Conservation (phyloP, 805 yeast genomes). For the Lipomyces yamadae region DNA sequence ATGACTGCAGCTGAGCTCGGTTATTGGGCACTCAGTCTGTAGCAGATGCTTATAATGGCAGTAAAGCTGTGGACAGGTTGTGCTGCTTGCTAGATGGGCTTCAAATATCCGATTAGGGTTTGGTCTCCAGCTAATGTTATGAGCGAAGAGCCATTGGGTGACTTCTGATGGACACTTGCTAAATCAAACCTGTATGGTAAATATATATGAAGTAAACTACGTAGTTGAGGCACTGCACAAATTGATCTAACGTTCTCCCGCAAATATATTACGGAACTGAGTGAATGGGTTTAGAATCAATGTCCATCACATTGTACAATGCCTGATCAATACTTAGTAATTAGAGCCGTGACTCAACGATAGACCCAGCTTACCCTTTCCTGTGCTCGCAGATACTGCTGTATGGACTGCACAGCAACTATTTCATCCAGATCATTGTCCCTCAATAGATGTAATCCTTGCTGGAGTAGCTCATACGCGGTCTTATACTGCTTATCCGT, state of each 20-base stretch:
- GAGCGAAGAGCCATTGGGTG: too few relatives aligned
- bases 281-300: constrained; percentile 3
- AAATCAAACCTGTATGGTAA: background rate
- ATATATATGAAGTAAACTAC: background rate
- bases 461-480: constrained; percentile 61
- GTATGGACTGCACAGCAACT: constrained; percentile 44
- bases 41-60: background rate
- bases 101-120: too few relatives aligned
- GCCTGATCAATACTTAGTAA: background rate
- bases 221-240: background rate
- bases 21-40: background rate
- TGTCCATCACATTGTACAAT: constrained; percentile 24
- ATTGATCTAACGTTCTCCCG: background rate
- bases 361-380: constrained; percentile 17
- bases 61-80: too few relatives aligned
- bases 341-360: background rate
- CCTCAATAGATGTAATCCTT: constrained; percentile 48
- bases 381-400: constrained; percentile 30
- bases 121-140: too few relatives aligned
- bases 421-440: constrained; percentile 43
- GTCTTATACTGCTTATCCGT: constrained; percentile 70
- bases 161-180: too few relatives aligned
- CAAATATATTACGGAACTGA: background rate
- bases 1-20: background rate
- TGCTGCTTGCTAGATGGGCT: too few relatives aligned